Base-by-base conservation (phyloP, 208 protist species). In the Acanthamoeba castellanii region DNA sequence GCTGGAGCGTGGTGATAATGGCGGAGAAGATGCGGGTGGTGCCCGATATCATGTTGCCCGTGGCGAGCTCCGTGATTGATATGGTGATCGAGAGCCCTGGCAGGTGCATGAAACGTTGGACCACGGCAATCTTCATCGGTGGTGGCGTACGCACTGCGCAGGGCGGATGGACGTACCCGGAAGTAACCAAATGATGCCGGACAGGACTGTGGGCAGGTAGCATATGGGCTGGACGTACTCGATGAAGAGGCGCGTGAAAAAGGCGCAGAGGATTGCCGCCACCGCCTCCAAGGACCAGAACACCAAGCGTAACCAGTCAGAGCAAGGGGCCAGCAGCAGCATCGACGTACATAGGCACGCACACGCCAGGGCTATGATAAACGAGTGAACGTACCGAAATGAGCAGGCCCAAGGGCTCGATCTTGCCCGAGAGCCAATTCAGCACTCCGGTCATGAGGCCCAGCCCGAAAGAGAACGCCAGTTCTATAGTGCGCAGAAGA, bases 41-140 rank as follows among this genome's bases (percentile, higher is more conserved):
- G 50, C 87, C 87, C 20, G 61, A 78, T 22, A 92, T 92, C 87
- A 92, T 76, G 25, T 92, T 92, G 22, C 87, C 66, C 42, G 87
- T 92, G 9, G 87, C 87, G 8, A 92, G 87, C 59, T 92, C 87
- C 27, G 59, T 68, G 9, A 92, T 55, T 14, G 61, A 78, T 18
- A 92, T 74, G 0, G 87, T 92, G 11, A 92, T 92, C 59, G 87
- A 92, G 0, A 92, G 34, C 0, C 87, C 87, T 92, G 66, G 59
- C 4, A 16, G 6, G 59, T 25, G 59, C 13, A 27, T 27, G 13
- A 5, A 3, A 66, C 59, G 59, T 70, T 47, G 55, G 30, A 9
- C n/a, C 45, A 66, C 25, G 30, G 5, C 37, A 6, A 32, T 9
- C 14, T 78, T 6, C 70, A 18, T 18, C 11, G 7, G n/a, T 78